phyloP scores from a whole-genome alignment of 73 alveolate species.

The Effrenium voratum region DNA sequence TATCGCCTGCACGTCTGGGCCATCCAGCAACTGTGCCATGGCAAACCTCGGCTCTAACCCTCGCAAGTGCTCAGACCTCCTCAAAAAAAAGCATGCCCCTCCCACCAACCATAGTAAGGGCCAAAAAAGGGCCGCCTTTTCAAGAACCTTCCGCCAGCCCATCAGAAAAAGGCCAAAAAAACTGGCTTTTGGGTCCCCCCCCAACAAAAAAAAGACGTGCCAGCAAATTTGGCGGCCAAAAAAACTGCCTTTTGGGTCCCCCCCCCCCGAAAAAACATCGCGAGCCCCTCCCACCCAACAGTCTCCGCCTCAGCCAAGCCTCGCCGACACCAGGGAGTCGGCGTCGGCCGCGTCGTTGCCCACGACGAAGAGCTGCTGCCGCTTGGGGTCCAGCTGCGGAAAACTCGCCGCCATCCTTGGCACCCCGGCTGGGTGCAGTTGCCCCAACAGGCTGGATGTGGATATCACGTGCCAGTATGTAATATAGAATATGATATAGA shows the following conservation, averaged over 20 bases:
- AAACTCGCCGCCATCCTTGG: not conserved
- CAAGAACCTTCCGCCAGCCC: not conserved
- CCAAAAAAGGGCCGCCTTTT: not conserved
- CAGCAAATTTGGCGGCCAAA: not conserved
- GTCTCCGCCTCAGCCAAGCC: not conserved
- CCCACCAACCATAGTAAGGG: not conserved
- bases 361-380: not conserved
- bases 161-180: not conserved
- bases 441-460: too few species aligned
- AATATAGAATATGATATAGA: too few species aligned
- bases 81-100: not conserved
- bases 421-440: too few species aligned
- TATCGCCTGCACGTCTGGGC: constrained; percentile 17
- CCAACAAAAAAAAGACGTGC: not conserved
- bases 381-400: not conserved
- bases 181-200: not conserved
- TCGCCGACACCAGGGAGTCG: constrained; percentile 61
- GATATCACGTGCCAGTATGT: too few species aligned
- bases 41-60: not conserved
- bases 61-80: not conserved
- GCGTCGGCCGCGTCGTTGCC: constrained; percentile 66
- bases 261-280: not conserved
- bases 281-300: not conserved
- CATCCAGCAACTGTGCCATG: constrained; percentile 45
- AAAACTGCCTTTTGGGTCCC: not conserved